These are phyloP conservation scores for Suillus ampliporus DNA, from an alignment of 768 basidiomycete genomes.

Conservation along the genomic window DNA sequence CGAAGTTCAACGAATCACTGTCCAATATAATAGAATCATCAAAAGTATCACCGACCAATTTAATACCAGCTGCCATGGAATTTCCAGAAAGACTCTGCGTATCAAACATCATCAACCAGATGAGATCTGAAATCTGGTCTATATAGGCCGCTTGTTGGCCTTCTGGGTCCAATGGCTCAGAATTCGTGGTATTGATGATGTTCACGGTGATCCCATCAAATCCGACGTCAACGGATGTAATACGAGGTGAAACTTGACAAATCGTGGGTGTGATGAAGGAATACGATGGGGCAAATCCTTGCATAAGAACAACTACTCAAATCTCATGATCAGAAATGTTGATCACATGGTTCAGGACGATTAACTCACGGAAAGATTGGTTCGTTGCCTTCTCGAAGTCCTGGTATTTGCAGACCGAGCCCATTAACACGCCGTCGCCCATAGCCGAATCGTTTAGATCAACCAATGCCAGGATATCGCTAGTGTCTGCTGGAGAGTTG, in stretches of 20 bases:
- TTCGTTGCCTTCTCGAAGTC: conserved; percentile 2
- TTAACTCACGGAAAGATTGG: not conserved
- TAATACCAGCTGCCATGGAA: not conserved
- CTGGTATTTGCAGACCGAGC: not conserved
- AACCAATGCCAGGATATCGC: not conserved
- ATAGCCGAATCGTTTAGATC: not conserved
- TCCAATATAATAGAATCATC: not conserved
- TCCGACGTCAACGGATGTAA: not conserved
- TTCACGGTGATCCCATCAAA: not conserved
- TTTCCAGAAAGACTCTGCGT: not conserved
- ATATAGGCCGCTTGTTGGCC: not conserved
- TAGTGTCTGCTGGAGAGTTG: not conserved
- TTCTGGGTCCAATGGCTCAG: not conserved
- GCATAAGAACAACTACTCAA: not conserved
- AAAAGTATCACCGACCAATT: not conserved
- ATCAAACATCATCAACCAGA: not conserved
- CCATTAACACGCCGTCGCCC: not conserved
- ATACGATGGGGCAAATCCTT: not conserved
- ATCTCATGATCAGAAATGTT: not conserved
- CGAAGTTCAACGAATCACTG: not conserved
- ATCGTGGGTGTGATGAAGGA: not conserved
- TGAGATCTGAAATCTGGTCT: not conserved
- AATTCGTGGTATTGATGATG: not conserved
- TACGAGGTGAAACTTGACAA: not conserved
- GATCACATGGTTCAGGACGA: not conserved